phyloP scores from a whole-genome alignment of 2,329 filamentous ascomycete species.

The Ceratocystis colombiana region DNA sequence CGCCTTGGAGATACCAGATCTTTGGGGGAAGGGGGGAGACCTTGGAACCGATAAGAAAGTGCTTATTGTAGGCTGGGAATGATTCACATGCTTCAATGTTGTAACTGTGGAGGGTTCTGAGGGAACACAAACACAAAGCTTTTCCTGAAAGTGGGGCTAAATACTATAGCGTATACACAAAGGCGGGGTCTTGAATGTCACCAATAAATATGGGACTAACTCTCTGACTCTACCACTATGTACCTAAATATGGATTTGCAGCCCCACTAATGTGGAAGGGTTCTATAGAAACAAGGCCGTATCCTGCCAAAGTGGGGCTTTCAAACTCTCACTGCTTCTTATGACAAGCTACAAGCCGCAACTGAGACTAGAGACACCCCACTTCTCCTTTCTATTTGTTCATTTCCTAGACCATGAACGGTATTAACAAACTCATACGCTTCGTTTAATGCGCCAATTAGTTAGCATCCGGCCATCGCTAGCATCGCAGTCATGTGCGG shows the following conservation, averaged over 20 bases:
- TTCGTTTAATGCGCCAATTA: not conserved
- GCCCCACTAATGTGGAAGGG: not conserved
- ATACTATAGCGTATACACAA: not conserved
- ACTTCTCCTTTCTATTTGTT: not conserved
- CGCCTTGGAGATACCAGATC: not conserved
- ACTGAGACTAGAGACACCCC: not conserved
- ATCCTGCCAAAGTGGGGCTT: constrained; percentile 1
- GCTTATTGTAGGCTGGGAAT: not conserved
- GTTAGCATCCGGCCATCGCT: not conserved
- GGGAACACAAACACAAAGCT: constrained; percentile 16
- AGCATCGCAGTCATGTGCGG: not conserved
- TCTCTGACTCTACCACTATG: not conserved
- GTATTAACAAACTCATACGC: no score
- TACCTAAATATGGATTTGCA: not conserved
- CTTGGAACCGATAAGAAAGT: not conserved
- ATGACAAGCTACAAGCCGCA: constrained; percentile 9
- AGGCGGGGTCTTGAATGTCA: not conserved
- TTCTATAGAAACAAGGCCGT: not conserved
- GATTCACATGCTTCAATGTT: not conserved
- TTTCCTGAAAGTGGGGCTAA: constrained; percentile 7
- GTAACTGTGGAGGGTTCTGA: not conserved
- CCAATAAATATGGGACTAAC: not conserved
- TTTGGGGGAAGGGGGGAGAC: not conserved
- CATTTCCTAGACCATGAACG: not conserved
- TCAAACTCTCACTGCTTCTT: not conserved